Evolutionary conservation across 1,284 basidiomycete genomes (phyloP).

Genomic region (Dichomitus squalens): DNA sequence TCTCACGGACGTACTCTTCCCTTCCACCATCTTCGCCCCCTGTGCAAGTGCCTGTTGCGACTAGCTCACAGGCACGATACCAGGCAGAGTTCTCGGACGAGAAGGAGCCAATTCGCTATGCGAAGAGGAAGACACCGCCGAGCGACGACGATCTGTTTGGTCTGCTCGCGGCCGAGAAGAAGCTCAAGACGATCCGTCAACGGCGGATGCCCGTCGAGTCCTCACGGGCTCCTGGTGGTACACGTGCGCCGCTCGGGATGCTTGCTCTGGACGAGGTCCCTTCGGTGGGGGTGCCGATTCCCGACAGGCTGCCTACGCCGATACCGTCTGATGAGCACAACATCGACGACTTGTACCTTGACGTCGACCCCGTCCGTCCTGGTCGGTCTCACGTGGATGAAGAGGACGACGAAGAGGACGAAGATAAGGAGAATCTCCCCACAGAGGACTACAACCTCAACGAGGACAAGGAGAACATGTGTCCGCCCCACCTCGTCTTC

Average conservation of each 20-base stretch:
- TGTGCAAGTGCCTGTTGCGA: constrained; percentile 14
- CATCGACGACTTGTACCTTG: constrained; percentile 29
- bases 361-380: constrained; percentile 20
- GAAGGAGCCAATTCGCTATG: background rate
- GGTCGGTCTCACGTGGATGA: background rate
- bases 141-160: constrained; percentile 45
- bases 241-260: constrained; percentile 25
- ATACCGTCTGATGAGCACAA: constrained; percentile 23
- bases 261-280: constrained; percentile 21
- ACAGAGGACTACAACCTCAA: constrained; percentile 19
- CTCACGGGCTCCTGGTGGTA: constrained; percentile 10
- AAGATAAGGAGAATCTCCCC: constrained; percentile 23
- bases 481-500: constrained; percentile 9
- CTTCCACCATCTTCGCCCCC: constrained; percentile 21
- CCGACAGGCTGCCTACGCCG: constrained; percentile 19
- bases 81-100: constrained; percentile 8
- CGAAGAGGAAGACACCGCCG: constrained; percentile 2
- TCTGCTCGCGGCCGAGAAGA: constrained; percentile 43
- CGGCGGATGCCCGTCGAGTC: constrained; percentile 9
- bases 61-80: constrained; percentile 4
- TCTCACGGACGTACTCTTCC: constrained; percentile 17
- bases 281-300: constrained; percentile 14
- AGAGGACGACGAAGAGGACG: constrained; percentile 14
- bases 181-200: constrained; percentile 35
- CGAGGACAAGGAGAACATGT: constrained; percentile 24